These are phyloP conservation scores for Myxozyma monticola DNA, from an alignment of 805 yeast species.

Conservation along the genomic window DNA sequence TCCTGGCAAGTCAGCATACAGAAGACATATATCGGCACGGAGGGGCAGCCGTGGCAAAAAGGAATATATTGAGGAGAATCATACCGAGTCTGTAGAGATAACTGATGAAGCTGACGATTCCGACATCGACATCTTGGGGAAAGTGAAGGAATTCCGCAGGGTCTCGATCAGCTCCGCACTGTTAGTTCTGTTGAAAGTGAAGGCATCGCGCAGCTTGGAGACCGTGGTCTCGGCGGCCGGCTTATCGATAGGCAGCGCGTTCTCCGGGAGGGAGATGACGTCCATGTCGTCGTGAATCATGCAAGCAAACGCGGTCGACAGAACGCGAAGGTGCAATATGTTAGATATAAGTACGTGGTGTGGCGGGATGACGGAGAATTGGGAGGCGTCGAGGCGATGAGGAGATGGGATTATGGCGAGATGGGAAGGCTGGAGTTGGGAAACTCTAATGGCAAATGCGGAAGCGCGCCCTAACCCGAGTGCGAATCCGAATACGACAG, in stretches of 20 bases:
- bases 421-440: no score
- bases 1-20: neutral
- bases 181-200: conserved; percentile 9
- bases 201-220: conserved; percentile 22
- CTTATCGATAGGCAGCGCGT: conserved; percentile 9
- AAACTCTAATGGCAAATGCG: no score
- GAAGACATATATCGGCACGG: neutral
- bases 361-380: no score
- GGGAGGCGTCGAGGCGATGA: no score
- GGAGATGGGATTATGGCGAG: no score
- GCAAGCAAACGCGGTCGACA: no score
- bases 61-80: neutral
- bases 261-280: conserved; percentile 17
- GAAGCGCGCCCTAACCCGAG: no score
- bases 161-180: conserved; percentile 14
- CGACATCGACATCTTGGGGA: neutral
- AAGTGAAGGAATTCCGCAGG: conserved; percentile 3
- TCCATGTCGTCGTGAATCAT: conserved; percentile 19
- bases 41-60: neutral
- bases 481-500: no score
- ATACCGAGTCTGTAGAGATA: conserved; percentile 18
- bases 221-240: conserved; percentile 7
- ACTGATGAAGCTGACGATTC: conserved; percentile 14
- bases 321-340: no score
- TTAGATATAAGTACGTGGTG: no score